Evolutionary conservation across 257 asterid species (phyloP).

Genomic region (Cinchona pubescens): DNA sequence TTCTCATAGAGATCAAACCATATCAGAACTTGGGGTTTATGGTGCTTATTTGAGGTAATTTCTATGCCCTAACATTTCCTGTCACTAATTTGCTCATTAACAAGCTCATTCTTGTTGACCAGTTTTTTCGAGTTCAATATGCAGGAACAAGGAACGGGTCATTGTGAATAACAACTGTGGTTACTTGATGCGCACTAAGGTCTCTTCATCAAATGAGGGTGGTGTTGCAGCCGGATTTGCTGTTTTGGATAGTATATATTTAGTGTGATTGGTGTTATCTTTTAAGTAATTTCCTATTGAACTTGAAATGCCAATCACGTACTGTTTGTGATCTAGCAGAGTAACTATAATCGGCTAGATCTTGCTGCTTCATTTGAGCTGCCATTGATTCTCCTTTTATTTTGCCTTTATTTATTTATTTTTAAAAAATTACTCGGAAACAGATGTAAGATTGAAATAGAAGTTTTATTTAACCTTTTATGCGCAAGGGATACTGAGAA

Average conservation of each 20-base stretch:
- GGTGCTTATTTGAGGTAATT: slow-evolving; percentile 76
- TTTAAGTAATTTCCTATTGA: not conserved
- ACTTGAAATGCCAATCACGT: not conserved
- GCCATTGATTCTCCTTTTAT: not conserved
- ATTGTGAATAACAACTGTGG: slow-evolving; percentile 60
- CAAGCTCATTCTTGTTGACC: not conserved
- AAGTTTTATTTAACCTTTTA: no score
- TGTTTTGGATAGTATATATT: slow-evolving; percentile 83
- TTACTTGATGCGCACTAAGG: slow-evolving; percentile 94
- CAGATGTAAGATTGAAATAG: not conserved
- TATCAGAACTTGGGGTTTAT: slow-evolving; percentile 88
- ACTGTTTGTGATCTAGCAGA: not conserved
- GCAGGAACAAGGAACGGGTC: slow-evolving; percentile 65
- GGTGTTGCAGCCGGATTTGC: slow-evolving; percentile 98
- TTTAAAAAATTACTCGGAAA: not conserved
- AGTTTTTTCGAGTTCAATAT: not conserved
- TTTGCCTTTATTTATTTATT: not conserved
- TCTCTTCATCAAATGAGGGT: slow-evolving; percentile 89
- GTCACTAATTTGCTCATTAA: not conserved
- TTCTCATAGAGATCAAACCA: slow-evolving; percentile 58
- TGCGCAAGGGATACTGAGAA: no score
- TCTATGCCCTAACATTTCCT: not conserved
- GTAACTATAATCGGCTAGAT: not conserved
- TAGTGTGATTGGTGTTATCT: slow-evolving; percentile 43
- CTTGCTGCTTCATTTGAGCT: not conserved